Conservation (phyloP, 345 rosid species). For the Eutrema japonicum region DNA sequence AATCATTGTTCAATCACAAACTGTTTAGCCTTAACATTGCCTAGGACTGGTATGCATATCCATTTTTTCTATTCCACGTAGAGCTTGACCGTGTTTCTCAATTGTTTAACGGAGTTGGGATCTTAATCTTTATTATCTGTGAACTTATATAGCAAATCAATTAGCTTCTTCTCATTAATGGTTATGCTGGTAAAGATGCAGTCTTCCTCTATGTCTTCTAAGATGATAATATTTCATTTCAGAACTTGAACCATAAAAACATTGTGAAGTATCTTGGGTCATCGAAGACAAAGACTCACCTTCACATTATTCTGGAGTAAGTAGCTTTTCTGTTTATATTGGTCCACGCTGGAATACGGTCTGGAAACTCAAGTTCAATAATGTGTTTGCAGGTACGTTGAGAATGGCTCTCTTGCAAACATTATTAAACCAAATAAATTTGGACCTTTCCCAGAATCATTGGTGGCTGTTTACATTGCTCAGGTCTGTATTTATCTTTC, state of each 20-base stretch:
- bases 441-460: conserved; percentile 97
- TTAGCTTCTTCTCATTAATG: conserved; percentile 6
- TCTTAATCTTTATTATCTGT: not conserved
- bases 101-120: not conserved
- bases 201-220: conserved; percentile 12
- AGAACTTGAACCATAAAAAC: conserved; percentile 98
- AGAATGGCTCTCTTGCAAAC: conserved; percentile 99
- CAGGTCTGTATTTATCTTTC: conserved; percentile 68
- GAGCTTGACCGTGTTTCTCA: conserved; percentile 7
- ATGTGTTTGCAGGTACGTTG: conserved; percentile 74
- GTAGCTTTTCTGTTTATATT: conserved; percentile 42
- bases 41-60: not conserved
- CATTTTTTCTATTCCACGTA: not conserved
- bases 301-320: conserved; percentile 98
- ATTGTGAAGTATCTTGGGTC: conserved; percentile 99
- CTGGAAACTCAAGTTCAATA: conserved; percentile 26
- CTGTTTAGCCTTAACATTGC: not conserved
- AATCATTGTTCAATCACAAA: not conserved
- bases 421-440: conserved; percentile 97
- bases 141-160: not conserved
- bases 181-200: not conserved
- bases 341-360: conserved; percentile 15
- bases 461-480: conserved; percentile 97
- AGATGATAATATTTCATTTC: conserved; percentile 40
- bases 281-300: conserved; percentile 86